Conservation (phyloP, 176 grass and related monocot genomes). For the Oryza brachyantha region DNA sequence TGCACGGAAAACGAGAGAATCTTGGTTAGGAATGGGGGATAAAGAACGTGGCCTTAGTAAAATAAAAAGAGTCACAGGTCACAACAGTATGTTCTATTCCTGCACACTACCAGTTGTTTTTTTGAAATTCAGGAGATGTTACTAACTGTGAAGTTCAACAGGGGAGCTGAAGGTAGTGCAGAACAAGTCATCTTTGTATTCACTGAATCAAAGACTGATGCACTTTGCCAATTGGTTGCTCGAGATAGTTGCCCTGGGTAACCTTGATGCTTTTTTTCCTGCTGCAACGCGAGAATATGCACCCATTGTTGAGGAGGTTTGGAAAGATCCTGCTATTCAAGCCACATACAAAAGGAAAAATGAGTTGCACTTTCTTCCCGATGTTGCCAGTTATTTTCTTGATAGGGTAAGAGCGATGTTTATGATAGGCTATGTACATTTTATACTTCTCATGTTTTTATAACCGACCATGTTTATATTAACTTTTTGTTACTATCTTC, state of each 20-base stretch:
- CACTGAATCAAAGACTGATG: slow-evolving; percentile 58
- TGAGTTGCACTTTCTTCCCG: slow-evolving; percentile 69
- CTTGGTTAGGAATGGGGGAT: too few species aligned
- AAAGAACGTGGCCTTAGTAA: too few species aligned
- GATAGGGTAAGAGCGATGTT: slow-evolving; percentile 37
- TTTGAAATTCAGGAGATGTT: not conserved
- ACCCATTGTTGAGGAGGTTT: slow-evolving; percentile 69
- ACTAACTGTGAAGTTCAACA: not conserved
- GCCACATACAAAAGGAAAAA: slow-evolving; percentile 64
- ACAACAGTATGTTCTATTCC: not conserved
- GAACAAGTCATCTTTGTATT: slow-evolving; percentile 44
- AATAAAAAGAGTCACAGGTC: not conserved
- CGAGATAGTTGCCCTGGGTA: slow-evolving; percentile 73
- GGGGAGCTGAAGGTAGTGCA: not conserved
- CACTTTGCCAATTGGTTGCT: slow-evolving; percentile 69
- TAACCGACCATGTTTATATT: not conserved
- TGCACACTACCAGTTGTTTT: not conserved
- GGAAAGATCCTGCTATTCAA: slow-evolving; percentile 66
- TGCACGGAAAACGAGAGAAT: too few species aligned
- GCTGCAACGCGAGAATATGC: slow-evolving; percentile 74
- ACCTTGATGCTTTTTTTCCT: slow-evolving; percentile 73
- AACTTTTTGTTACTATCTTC: not conserved
- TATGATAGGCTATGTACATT: not conserved
- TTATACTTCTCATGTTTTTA: not conserved
- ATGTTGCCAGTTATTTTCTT: slow-evolving; percentile 62